Conservation (phyloP, 768 basidiomycete genomes). For the Lentinus tigrinus region DNA sequence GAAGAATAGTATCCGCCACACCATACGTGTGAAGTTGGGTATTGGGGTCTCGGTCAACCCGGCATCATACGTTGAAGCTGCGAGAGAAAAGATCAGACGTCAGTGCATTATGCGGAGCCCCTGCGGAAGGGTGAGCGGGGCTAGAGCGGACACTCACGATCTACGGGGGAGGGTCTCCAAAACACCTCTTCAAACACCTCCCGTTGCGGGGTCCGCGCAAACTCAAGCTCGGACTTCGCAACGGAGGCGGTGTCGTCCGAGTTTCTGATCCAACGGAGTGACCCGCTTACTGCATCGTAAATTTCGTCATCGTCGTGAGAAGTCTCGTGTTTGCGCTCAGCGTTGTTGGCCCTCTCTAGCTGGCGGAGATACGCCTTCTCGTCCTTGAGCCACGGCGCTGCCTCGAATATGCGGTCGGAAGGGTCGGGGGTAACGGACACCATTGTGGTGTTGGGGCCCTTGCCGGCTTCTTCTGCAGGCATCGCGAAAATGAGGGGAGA, state of each 20-base stretch:
- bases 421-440: constrained; percentile 1
- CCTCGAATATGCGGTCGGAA: constrained; percentile 8
- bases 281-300: constrained; percentile 19
- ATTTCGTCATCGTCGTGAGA: constrained; percentile 11
- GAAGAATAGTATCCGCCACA: constrained; percentile 55
- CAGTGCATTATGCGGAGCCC: neutral
- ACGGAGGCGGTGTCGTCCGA: constrained; percentile 13
- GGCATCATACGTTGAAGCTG: constrained; percentile 18
- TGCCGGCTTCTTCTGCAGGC: constrained; percentile 13
- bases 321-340: constrained; percentile 1
- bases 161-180: constrained; percentile 6
- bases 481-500: constrained; percentile 27
- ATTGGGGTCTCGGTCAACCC: constrained; percentile 12
- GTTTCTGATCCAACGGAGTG: constrained; percentile 21
- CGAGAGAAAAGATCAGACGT: neutral
- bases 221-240: constrained; percentile 21
- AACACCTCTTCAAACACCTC: constrained; percentile 12
- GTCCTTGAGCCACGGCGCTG: constrained; percentile 15
- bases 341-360: constrained; percentile 8
- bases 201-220: constrained; percentile 13
- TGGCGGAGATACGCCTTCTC: constrained; percentile 17
- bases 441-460: neutral
- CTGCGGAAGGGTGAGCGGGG: neutral
- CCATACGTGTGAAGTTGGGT: constrained; percentile 16
- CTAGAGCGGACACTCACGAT: constrained; percentile 9